Evolutionary conservation across 176 grass and related monocot species (phyloP).

Genomic region (Bromus sterilis): DNA sequence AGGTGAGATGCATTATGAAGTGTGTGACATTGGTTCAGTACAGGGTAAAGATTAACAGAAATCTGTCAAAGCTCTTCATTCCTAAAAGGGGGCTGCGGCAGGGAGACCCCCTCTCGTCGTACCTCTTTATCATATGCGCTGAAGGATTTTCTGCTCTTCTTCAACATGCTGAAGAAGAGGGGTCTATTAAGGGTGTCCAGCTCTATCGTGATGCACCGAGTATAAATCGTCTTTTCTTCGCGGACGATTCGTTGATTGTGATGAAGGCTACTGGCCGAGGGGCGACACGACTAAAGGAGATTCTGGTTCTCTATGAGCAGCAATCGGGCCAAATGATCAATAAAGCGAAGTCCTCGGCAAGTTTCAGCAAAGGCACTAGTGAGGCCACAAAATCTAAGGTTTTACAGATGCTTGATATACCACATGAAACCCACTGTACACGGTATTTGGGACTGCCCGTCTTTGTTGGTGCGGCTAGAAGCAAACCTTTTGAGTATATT

Average conservation of each 20-base stretch:
- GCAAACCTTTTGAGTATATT: neutral
- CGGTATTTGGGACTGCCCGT: too few relatives aligned
- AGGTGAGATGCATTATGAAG: neutral
- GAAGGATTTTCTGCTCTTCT: neutral
- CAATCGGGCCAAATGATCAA: neutral
- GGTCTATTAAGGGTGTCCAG: fast-evolving
- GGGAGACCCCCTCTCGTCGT: neutral
- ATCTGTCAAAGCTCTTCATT: neutral
- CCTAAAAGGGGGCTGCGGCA: neutral
- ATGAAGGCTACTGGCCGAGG: neutral
- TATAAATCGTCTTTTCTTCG: neutral
- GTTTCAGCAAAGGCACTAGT: neutral
- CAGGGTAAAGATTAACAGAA: neutral
- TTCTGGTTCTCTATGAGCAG: neutral
- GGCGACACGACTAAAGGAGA: neutral
- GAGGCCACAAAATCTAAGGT: too few relatives aligned
- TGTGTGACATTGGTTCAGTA: neutral
- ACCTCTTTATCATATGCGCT: neutral
- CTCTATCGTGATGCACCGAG: neutral
- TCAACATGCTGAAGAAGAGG: fast-evolving
- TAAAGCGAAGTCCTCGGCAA: too few relatives aligned
- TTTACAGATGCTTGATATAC: too few relatives aligned
- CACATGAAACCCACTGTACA: too few relatives aligned
- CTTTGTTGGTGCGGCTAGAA: too few relatives aligned
- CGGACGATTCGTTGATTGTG: neutral